Conservation (phyloP, 2,329 filamentous ascomycete species). For the Trichoderma polysporum region DNA sequence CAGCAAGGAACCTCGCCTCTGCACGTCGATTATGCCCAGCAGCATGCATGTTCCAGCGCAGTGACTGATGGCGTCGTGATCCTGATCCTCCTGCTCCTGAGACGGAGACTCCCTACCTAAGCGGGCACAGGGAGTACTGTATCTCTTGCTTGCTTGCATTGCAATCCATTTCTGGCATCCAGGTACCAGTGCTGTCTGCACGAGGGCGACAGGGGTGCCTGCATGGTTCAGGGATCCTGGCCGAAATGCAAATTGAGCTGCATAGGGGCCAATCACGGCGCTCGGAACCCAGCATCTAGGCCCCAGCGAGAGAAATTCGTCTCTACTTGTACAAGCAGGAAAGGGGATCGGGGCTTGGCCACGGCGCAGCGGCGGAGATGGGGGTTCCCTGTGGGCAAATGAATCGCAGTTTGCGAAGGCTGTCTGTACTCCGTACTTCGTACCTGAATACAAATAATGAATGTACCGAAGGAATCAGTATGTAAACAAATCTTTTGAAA, state of each 20-base stretch:
- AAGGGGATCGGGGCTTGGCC: conserved; percentile 16
- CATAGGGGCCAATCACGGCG: conserved; percentile 15
- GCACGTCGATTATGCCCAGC: background rate
- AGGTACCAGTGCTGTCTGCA: conserved; percentile 18
- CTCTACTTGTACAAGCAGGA: background rate
- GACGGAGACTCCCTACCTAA: background rate
- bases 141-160: conserved; percentile 2
- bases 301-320: conserved; percentile 20
- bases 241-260: conserved; percentile 17
- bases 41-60: background rate
- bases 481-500: background rate
- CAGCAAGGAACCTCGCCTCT: too few relatives aligned
- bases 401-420: background rate
- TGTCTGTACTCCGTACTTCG: too few relatives aligned
- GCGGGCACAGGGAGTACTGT: background rate
- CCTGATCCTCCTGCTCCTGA: conserved; percentile 14
- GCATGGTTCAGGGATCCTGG: conserved; percentile 17
- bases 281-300: conserved; percentile 1
- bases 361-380: conserved; percentile 10
- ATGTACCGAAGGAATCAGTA: background rate
- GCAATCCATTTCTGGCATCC: background rate
- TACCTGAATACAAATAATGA: too few relatives aligned
- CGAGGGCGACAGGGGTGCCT: conserved; percentile 4
- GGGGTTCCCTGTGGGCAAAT: background rate
- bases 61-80: too few relatives aligned